A percentile compares a stretch with the other conserved stretches of the same genome.
phyloP scores from a whole-genome alignment of 2,329 filamentous ascomycete species.

The Xylaria sp. region DNA sequence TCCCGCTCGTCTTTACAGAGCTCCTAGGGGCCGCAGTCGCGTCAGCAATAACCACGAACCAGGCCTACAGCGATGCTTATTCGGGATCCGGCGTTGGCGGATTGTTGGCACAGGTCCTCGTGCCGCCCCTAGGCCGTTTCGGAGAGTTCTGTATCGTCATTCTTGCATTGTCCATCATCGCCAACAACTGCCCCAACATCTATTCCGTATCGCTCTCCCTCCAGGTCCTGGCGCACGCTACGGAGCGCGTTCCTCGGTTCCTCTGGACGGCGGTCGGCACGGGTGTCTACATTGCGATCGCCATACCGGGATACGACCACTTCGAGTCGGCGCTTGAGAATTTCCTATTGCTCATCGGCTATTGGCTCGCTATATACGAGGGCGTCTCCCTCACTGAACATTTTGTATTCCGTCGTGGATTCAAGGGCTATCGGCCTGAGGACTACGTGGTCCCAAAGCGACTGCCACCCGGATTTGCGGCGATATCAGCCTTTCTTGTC shows the following conservation, averaged over 20 bases:
- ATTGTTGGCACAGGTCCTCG: slow-evolving; percentile 72
- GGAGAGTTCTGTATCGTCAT: slow-evolving; percentile 78
- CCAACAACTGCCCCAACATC: slow-evolving; percentile 78
- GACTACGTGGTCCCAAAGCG: slow-evolving; percentile 67
- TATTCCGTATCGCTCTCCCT: slow-evolving; percentile 64
- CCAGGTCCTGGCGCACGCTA: slow-evolving; percentile 45
- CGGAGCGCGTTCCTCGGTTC: slow-evolving; percentile 69
- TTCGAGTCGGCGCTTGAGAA: slow-evolving; percentile 74
- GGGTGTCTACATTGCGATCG: slow-evolving; percentile 72
- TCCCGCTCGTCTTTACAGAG: slow-evolving; percentile 79
- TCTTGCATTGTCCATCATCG: slow-evolving; percentile 73
- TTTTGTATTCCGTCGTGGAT: slow-evolving; percentile 73
- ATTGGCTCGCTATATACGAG: slow-evolving; percentile 81
- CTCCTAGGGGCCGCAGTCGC: slow-evolving; percentile 77
- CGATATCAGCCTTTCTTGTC: slow-evolving; percentile 69
- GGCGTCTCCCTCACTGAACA: slow-evolving; percentile 74
- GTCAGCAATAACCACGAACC: slow-evolving; percentile 69
- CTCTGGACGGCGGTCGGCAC: slow-evolving; percentile 73
- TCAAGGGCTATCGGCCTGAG: slow-evolving; percentile 68
- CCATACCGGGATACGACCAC: slow-evolving; percentile 74
- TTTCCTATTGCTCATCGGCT: slow-evolving; percentile 76
- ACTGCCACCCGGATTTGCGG: slow-evolving; percentile 73
- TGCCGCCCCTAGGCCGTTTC: slow-evolving; percentile 72
- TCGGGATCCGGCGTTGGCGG: slow-evolving; percentile 70
- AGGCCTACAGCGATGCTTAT: slow-evolving; percentile 66